Evolutionary conservation across 768 basidiomycete genomes (phyloP).

Genomic region (Lactarius deliciosus): DNA sequence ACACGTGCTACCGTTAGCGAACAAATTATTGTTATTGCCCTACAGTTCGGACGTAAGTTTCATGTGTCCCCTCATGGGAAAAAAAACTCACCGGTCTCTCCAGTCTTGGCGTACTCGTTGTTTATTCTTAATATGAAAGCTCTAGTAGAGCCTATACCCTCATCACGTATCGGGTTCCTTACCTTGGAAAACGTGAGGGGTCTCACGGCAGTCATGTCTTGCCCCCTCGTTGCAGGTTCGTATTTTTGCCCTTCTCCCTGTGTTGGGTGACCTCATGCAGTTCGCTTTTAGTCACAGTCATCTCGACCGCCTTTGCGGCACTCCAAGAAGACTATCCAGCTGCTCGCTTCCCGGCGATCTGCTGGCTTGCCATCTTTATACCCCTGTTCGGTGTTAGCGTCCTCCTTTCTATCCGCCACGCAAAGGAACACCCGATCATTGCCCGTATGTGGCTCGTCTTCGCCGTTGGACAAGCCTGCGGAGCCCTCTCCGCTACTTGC

Average conservation of each 20-base stretch:
- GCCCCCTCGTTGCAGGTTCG: constrained; percentile 17
- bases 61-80: not conserved
- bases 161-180: not conserved
- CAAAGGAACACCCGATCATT: constrained; percentile 19
- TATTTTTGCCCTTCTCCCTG: not conserved
- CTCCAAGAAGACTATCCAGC: constrained; percentile 24
- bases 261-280: not conserved
- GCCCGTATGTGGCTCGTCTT: constrained; percentile 24
- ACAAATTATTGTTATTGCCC: constrained; percentile 10
- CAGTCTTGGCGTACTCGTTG: constrained; percentile 23
- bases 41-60: constrained; percentile 25
- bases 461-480: constrained; percentile 23
- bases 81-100: constrained; percentile 2
- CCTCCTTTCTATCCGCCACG: constrained; percentile 22
- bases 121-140: constrained; percentile 22
- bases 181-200: constrained; percentile 11
- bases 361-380: constrained; percentile 27
- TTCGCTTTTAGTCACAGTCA: constrained; percentile 15
- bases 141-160: constrained; percentile 25
- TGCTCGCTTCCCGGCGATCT: constrained; percentile 22
- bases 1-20: constrained; percentile 7
- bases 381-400: constrained; percentile 22
- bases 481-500: constrained; percentile 13
- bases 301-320: constrained; percentile 19
- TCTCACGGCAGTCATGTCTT: constrained; percentile 21